Base-by-base conservation (phyloP, 805 yeast genomes). In the Ogataea parapolymorpha region DNA sequence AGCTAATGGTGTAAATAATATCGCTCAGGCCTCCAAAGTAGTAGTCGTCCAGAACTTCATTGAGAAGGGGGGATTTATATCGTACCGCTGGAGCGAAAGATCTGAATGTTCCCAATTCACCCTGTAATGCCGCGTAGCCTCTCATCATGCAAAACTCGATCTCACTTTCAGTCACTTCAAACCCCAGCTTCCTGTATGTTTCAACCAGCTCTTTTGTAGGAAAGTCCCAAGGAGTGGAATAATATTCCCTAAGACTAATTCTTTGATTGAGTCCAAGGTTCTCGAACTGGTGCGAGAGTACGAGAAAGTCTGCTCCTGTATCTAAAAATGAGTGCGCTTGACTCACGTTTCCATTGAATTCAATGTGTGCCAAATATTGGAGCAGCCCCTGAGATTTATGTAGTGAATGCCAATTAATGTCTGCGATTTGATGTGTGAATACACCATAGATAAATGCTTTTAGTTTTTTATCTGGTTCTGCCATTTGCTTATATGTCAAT, bases 401-500 rank as follows among this genome's bases (percentile, higher is more conserved):
- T 5, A 79, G 55, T 0, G 85, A 79, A 55, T 82, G 89, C 88
- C 88, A 82, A 18, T 80, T 67, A 0, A 79, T 72, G 49, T 82
- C 88, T 3, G 80, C 68, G 0, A 80, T 66, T 48, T 82, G 87
- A 55, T 82, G 88, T 1, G 79, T 63, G 41, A 79, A 68, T 0
- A 80, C 57, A 0, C 88, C 89, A 41, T 70, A 66, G 1, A 82
- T 49, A 48, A 82, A 82, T 0, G 82, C 73, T 46, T 75, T 72
- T 9, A 82, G 55, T 7, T 58, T 48, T 2, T 23, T 20, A 9
- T 35, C 31, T 4, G 27, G 15, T 12, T 13, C 14, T 2, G 17
- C 24, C 10, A 27, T 26, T 10, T 25, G 20, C 16, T 39, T 17
- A 58, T 76, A 75, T 33, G 71, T 60, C 5, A 63, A 48, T 5